Base-by-base conservation (phyloP, 2,329 filamentous ascomycete species). In the Botrytis byssoidea region DNA sequence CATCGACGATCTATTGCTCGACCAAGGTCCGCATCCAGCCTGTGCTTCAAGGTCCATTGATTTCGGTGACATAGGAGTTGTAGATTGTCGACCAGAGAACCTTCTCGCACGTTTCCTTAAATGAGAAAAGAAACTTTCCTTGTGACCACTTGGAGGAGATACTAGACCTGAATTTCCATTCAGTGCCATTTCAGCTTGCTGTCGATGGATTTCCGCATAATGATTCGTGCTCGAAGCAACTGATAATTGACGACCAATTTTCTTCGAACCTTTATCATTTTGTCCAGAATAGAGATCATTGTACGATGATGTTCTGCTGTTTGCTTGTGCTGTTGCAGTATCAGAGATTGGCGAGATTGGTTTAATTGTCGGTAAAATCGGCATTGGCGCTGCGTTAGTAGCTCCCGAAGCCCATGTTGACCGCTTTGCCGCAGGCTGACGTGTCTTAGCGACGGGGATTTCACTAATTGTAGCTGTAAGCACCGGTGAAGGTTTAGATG, bases 101-200 rank as follows among this genome's bases (percentile, higher is more conserved):
- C 96, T 89, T 78, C 96, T 90, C 42, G 97, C 96, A 70, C 95
- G 91, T 83, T 99, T 99, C 73, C 96, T 90, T 12, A 99, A 87
- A 81, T 99, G 96, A 0, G 96, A 98, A 84, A 99, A 99, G 86
- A 99, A 99, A 83, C 96, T 94, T 82, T 99, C 96, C 81, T 97
- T 97, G 73, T 94, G 93, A 29, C 89, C 93, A 79, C 88, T 91
- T 0, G 91, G 90, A 6, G 94, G 93, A 9, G 94, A 96, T 25
- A 88, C 90, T 37, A 95, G 85, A 35, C 91, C 92, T 48, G 88
- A 88, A 79, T 92, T 91, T 44, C 71, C 96, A 81, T 94, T 98
- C 64, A 98, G 87, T 55, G 94, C 94, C 76, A 93, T 89, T 83
- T 98, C 95, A 22, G 95, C 94, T 83, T 98, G 94, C 83, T 95